A percentile compares a stretch with the other conserved stretches of the same genome.
Conservation (phyloP, 192 early-diverging fungal genomes). For the Coemansia sp. region DNA sequence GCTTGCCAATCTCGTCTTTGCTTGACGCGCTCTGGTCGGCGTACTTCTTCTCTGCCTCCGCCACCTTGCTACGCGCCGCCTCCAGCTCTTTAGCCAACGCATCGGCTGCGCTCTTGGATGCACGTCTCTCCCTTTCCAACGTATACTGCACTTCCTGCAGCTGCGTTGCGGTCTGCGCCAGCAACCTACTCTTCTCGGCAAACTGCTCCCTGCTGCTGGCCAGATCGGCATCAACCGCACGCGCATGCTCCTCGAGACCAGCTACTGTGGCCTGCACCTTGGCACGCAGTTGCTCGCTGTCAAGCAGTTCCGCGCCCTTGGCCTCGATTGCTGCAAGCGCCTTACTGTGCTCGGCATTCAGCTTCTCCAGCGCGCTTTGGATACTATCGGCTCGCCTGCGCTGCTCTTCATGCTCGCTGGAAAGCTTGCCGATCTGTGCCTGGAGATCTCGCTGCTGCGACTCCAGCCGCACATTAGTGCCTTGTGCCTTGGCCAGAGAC, state of each 20-base stretch:
- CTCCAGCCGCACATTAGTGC: constrained; percentile 25
- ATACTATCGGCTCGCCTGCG: constrained; percentile 10
- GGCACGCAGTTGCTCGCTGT: constrained; percentile 23
- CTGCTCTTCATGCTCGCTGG: constrained; percentile 3
- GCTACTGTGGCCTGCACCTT: constrained; percentile 19
- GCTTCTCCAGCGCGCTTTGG: constrained; percentile 4
- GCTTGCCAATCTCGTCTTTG: constrained; percentile 19
- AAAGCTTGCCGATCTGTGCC: constrained; percentile 10
- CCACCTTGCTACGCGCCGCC: constrained; percentile 29
- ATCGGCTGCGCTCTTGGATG: constrained; percentile 10
- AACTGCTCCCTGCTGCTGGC: constrained; percentile 54
- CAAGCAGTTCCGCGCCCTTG: neutral
- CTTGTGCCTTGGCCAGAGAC: constrained; percentile 45
- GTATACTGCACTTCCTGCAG: constrained; percentile 50
- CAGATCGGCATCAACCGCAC: constrained; percentile 47
- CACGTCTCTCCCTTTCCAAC: constrained; percentile 43
- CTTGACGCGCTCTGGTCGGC: constrained; percentile 15
- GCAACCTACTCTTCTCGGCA: constrained; percentile 47
- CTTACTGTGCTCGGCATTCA: constrained; percentile 3
- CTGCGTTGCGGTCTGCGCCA: constrained; percentile 37
- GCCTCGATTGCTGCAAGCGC: neutral
- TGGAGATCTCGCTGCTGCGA: constrained; percentile 27
- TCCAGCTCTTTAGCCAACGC: constrained; percentile 30
- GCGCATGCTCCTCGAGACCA: constrained; percentile 41
- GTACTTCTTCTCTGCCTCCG: constrained; percentile 16